A percentile compares a stretch with the other conserved stretches of the same genome.
phyloP scores from a whole-genome alignment of 441 rosid genomes.

The Populus hybrid region DNA sequence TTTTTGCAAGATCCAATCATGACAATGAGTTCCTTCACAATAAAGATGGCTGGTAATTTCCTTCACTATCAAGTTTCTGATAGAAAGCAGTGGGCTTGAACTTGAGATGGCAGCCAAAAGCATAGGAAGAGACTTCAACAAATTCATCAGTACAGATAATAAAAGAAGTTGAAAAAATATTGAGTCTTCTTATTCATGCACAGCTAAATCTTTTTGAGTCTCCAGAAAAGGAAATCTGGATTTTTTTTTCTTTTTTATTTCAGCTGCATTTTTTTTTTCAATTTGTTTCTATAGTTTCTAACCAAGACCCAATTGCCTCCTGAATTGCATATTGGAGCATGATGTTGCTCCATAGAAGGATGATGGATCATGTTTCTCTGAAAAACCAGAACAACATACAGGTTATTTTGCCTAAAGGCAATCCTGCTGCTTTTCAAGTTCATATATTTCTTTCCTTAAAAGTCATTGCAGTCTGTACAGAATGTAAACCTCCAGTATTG shows the following conservation, averaged over 20 bases:
- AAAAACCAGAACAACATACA: neutral
- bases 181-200: neutral
- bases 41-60: slow-evolving; percentile 87
- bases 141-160: slow-evolving; percentile 64
- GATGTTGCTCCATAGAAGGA: too few species aligned
- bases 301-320: neutral
- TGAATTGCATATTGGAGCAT: too few species aligned
- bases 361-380: neutral
- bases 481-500: neutral
- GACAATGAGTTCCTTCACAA: slow-evolving; percentile 91
- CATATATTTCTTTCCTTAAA: too few species aligned
- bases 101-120: slow-evolving; percentile 76
- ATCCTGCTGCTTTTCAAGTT: neutral
- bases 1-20: slow-evolving; percentile 92
- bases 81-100: slow-evolving; percentile 69
- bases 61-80: slow-evolving; percentile 29
- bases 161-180: slow-evolving; percentile 40
- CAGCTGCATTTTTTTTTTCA: neutral
- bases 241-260: neutral
- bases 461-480: neutral
- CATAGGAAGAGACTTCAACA: slow-evolving; percentile 76
- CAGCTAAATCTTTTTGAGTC: neutral
- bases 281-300: neutral
- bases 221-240: neutral
- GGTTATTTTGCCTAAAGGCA: neutral